Evolutionary conservation across 768 basidiomycete species (phyloP), one percentile per base, ranked within the genome.

Genomic region (Lactifluus subvellereus): DNA sequence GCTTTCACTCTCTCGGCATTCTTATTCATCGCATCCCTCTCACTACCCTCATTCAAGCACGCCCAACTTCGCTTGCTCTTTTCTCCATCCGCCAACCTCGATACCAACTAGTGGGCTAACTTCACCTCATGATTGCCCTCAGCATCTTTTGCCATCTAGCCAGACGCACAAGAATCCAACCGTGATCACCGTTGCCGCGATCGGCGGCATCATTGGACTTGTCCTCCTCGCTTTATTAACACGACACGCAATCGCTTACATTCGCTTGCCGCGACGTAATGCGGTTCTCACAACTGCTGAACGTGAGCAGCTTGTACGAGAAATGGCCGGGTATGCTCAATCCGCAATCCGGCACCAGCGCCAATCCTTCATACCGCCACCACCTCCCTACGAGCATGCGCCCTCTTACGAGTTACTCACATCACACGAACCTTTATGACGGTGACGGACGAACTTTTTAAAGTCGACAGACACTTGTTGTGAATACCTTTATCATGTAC

Each of bases 321-420:
- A 84, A 71, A 75, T 84, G 69, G 79, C 76, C 55, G 79, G 81
- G 67, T 68, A 79, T 52, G 76, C 78, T 60, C 74, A 76, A 27
- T 76, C 76, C 45, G 77, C 77, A 22, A 20, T 68, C 27, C 67
- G 56, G 50, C 64, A 60, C 14, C 59, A 66, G 53, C 57, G 61
- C 8, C 61, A n/a, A 18, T 59, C 67, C 35, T 68, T 70, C 20
- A 54, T 68, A 10, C 80, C 78, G 16, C 81, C 82, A 20, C 79
- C 80, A 2, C 83, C 83, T 48, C 80, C 81, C 1, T 84, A 84
- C 69, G 69, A 79, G 53, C 77, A 77, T n/a, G 77, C 77, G 20
- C 82, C 84, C 13, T 77, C 80, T 4, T 84, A 84, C 67, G 72
- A 74, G 4, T 68, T 68, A 52, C 68, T 68, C 27, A 16, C 53